Evolutionary conservation across 345 rosid genomes (phyloP).

Genomic region (Brassica rapa): DNA sequence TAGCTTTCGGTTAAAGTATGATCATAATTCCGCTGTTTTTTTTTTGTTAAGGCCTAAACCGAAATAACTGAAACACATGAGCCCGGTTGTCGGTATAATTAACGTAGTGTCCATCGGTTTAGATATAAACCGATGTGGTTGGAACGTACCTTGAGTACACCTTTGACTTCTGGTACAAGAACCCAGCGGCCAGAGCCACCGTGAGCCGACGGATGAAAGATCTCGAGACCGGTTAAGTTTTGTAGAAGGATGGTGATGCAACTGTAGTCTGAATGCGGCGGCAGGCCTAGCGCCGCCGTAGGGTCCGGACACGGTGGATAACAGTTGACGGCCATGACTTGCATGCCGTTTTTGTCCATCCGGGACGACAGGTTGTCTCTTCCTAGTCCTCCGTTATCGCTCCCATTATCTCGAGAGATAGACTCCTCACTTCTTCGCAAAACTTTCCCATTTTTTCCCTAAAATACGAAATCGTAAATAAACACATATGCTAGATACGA

Average conservation of each 20-base stretch:
- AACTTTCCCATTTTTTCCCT: slow-evolving; percentile 66
- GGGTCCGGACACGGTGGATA: slow-evolving; percentile 67
- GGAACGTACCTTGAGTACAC: slow-evolving; percentile 50
- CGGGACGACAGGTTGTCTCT: slow-evolving; percentile 44
- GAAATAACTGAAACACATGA: background rate
- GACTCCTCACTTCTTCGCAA: slow-evolving; percentile 42
- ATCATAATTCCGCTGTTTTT: background rate
- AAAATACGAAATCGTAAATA: background rate
- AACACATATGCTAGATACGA: background rate
- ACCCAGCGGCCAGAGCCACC: slow-evolving; percentile 47
- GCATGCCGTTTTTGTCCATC: slow-evolving; percentile 55
- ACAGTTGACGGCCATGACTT: slow-evolving; percentile 60
- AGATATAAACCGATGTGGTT: background rate
- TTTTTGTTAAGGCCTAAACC: background rate
- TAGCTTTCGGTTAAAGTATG: background rate
- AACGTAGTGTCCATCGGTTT: background rate
- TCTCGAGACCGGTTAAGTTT: slow-evolving; percentile 58
- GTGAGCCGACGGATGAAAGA: slow-evolving; percentile 39
- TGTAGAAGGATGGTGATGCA: slow-evolving; percentile 61
- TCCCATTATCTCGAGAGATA: slow-evolving; percentile 50
- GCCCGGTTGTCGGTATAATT: background rate
- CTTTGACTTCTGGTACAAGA: slow-evolving; percentile 45
- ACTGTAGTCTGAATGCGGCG: slow-evolving; percentile 69
- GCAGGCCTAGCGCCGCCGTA: slow-evolving; percentile 48
- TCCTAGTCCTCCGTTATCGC: slow-evolving; percentile 58